Evolutionary conservation across 805 yeast genomes (phyloP), one percentile per base, ranked within the genome.

Genomic region (Pichia phayaonensis): DNA sequence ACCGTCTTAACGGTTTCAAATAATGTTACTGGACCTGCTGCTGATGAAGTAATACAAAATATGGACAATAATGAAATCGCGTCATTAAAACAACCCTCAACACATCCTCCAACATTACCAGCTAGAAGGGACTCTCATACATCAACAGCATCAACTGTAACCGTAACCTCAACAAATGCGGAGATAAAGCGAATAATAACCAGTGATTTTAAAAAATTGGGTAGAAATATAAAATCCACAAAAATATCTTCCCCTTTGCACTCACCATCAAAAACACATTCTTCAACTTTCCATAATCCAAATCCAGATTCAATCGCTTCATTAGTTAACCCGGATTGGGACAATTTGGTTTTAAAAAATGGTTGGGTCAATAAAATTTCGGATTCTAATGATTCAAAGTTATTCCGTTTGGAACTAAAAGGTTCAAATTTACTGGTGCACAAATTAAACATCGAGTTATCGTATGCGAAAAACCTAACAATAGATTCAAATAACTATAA

Each of bases 371-470:
- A 83, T 60, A 74, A 72, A 54, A 70, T 77, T 2, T 20, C 43
- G 3, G 58, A 52, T 26, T 73, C 68, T 42, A 66, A 65, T 10
- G 68, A 67, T 12, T 21, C 45, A 29, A 68, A 76, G 52, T 63
- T 87, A 31, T 79, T 72, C 50, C 72, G 84, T 46, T 89, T 85
- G 0, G 87, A 82, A 59, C 68, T 90, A 51, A 79, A 75, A 58
- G 96, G 96, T 20, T 79, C 90, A 2, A 71, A 72, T 42, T 66
- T 90, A 47, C 72, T 73, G 48, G 64, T 90, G 18, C 86, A 77
- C 69, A 84, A 79, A 62, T 74, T 80, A 38, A 83, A 76, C 2
- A 65, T 70, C 24, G 80, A 71, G 26, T 50, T 80, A 13, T 21
- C 46, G 8, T 52, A 16, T 48, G 57, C 51, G 11, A 54, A 52